These are phyloP conservation scores for Geotrichum phurueaensis DNA, from an alignment of 1,139 yeast genomes.

Conservation along the genomic window DNA sequence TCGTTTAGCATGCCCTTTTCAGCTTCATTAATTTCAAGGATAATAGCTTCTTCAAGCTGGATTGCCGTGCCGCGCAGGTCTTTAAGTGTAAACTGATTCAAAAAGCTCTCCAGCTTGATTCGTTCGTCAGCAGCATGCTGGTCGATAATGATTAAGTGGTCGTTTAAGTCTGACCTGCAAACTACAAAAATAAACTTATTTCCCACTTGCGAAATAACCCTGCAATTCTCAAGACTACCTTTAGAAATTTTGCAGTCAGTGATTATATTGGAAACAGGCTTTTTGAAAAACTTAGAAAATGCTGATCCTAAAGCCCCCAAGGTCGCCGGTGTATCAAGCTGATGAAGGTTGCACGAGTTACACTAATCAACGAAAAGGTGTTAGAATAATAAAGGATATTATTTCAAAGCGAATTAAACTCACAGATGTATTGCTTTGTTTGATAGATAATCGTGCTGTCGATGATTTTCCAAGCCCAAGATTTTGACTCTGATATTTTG, in stretches of 20 bases:
- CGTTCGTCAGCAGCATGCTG: slow-evolving; percentile 82
- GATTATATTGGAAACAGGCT: slow-evolving; percentile 3
- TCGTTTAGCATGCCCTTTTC: slow-evolving; percentile 30
- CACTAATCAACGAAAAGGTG: not conserved
- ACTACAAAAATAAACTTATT: slow-evolving; percentile 50
- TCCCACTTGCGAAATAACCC: slow-evolving; percentile 47
- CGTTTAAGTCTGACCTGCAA: slow-evolving; percentile 16
- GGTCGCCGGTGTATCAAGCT: slow-evolving; percentile 7
- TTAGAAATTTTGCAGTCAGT: slow-evolving; percentile 13
- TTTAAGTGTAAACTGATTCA: slow-evolving; percentile 20
- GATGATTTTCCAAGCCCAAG: not conserved
- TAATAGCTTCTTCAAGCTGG: slow-evolving; percentile 21
- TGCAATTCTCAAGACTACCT: slow-evolving; percentile 13
- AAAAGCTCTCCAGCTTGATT: slow-evolving; percentile 46
- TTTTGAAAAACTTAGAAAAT: slow-evolving; percentile 3
- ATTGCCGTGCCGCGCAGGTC: not conserved
- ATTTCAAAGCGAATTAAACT: not conserved
- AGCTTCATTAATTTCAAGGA: slow-evolving; percentile 26
- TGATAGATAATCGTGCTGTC: not conserved
- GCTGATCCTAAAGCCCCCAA: slow-evolving; percentile 5
- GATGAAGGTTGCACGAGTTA: slow-evolving; percentile 2
- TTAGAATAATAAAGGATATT: not conserved
- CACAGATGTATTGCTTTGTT: not conserved
- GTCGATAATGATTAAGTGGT: slow-evolving; percentile 45
- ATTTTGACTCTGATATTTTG: not conserved